Percentiles rank a stretch among this genome's conserved stretches.
phyloP scores from a whole-genome alignment of 2,329 filamentous ascomycete genomes.

The Gnomoniopsis sp. region DNA sequence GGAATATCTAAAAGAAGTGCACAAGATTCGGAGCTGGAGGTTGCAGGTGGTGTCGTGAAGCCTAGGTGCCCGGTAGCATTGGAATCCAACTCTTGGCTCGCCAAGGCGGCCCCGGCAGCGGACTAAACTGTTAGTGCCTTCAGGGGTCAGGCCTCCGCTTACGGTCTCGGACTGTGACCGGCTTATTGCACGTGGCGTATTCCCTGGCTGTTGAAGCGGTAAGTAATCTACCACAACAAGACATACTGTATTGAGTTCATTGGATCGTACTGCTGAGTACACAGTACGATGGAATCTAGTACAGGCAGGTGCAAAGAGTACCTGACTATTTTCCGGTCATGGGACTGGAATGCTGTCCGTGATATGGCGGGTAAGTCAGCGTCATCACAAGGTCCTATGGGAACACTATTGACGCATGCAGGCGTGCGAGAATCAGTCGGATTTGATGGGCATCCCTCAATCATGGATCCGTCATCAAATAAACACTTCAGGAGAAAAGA shows the following conservation, averaged over 20 bases:
- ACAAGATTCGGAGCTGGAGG: background rate
- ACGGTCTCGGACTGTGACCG: background rate
- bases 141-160: background rate
- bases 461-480: too few species aligned
- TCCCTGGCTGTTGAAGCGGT: background rate
- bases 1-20: background rate
- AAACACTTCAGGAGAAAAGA: background rate
- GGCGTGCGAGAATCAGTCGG: too few species aligned
- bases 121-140: background rate
- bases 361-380: too few species aligned
- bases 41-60: background rate
- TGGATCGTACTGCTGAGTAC: background rate
- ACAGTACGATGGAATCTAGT: background rate
- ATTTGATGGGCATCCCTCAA: too few species aligned
- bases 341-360: too few species aligned
- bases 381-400: too few species aligned
- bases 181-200: slow-evolving; percentile 5
- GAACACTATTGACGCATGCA: too few species aligned
- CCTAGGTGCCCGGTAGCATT: background rate
- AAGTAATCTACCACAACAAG: background rate
- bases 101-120: background rate
- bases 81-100: background rate
- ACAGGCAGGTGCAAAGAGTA: background rate
- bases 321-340: background rate
- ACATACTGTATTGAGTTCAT: too few species aligned